Evolutionary conservation across 768 basidiomycete species (phyloP), one percentile per base, ranked within the genome.

Genomic region (Pleurotus platypus): DNA sequence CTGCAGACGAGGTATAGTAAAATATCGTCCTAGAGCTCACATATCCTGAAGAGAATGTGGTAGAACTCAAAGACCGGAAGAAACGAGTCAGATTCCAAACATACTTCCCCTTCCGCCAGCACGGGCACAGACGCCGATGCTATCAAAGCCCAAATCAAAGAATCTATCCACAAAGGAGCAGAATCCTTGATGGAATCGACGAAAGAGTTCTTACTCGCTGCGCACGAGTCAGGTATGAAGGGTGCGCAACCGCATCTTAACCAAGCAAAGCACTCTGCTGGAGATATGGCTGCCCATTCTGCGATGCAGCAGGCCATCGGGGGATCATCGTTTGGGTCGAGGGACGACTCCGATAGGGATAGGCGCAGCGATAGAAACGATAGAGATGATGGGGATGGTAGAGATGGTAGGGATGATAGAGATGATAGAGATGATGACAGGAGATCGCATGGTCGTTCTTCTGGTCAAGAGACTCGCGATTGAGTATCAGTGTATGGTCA

Each of bases 71-170:
- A 30, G 8, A 9, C 30, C 8, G 30, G 30, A 30, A 30, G 30
- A 8, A 30, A 30, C 30, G 7, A 45, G 13, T 45, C 43, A n/a
- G n/a, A 45, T n/a, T 2, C 43, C 11, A n/a, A 49, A 9, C 20
- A 27, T 27, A 15, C 47, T 15, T 49, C 47, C 2, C 4, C 15
- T 37, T n/a, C 27, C n/a, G 5, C 26, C 27, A n/a, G 38, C 13
- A n/a, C 49, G 49, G 15, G 27, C 6, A 8, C 38, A 15, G n/a
- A 27, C 13, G 24, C 27, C 7, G 49, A 50, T 50, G 27, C 30
- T 5, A 18, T 57, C 56, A 64, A 62, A 48, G 49, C 47, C 4
- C n/a, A 50, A n/a, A 50, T 50, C 49, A 50, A 20, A n/a, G 49
- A 50, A 16, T 27, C 49, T 2, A 37, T 50, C 27, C 30, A 35